Evolutionary conservation across 768 basidiomycete genomes (phyloP).

Genomic region (Candolleomyces efflorescens): DNA sequence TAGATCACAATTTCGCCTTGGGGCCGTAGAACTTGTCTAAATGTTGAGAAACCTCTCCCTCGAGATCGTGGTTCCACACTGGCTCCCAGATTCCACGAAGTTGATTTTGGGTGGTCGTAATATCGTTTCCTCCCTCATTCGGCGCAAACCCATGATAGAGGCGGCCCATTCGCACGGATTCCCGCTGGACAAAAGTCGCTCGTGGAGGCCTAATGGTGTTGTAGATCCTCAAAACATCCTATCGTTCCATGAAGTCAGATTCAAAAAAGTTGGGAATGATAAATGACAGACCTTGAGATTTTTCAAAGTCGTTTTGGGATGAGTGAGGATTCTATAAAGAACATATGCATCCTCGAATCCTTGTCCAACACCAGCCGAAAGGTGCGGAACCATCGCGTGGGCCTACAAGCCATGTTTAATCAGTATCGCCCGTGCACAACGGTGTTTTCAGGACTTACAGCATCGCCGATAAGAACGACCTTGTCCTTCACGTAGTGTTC

Average conservation of each 20-base stretch:
- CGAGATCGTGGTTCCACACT: constrained; percentile 47
- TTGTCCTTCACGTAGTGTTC: constrained; percentile 37
- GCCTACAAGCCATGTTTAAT: constrained; percentile 28
- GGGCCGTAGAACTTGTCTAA: constrained; percentile 14
- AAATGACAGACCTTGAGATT: constrained; percentile 36
- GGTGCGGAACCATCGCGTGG: constrained; percentile 56
- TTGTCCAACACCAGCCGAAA: constrained; percentile 57
- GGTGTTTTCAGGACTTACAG: constrained; percentile 27
- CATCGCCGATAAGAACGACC: constrained; percentile 52
- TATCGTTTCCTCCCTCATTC: constrained; percentile 20
- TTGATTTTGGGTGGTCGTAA: constrained; percentile 27
- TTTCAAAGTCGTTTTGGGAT: constrained; percentile 31
- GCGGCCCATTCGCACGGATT: constrained; percentile 37
- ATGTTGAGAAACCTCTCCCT: constrained; percentile 33
- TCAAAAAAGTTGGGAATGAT: background rate
- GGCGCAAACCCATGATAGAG: constrained; percentile 39
- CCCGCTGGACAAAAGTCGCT: constrained; percentile 43
- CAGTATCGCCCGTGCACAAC: background rate
- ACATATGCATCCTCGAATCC: constrained; percentile 54
- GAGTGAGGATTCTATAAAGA: constrained; percentile 40
- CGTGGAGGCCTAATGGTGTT: constrained; percentile 40
- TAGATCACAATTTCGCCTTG: background rate
- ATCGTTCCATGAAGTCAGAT: background rate
- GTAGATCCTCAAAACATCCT: constrained; percentile 47
- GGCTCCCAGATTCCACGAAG: constrained; percentile 39